Evolutionary conservation across 2,329 filamentous ascomycete genomes (phyloP).

Genomic region (Hypoxylon sp.): DNA sequence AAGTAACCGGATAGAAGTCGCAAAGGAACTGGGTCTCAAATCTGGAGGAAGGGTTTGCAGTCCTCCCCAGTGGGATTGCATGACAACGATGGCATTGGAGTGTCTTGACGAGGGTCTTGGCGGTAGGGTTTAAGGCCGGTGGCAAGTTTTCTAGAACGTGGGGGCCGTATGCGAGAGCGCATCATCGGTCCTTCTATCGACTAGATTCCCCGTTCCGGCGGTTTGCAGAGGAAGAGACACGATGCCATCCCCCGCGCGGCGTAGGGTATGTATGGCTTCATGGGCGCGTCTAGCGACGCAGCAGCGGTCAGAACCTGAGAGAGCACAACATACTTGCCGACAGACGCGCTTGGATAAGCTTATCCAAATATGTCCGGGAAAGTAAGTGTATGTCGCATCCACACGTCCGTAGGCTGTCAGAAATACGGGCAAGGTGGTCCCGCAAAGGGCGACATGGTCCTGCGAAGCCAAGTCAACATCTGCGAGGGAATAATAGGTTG

Average conservation of each 20-base stretch:
- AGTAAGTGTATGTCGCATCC: conserved; percentile 28
- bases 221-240: conserved; percentile 6
- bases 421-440: conserved; percentile 24
- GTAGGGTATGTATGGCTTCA: conserved; percentile 27
- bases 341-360: conserved; percentile 28
- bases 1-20: not conserved
- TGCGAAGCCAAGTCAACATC: conserved; percentile 25
- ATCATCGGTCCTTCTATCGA: conserved; percentile 19
- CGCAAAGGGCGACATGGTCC: conserved; percentile 22
- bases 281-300: conserved; percentile 16
- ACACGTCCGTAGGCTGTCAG: conserved; percentile 26
- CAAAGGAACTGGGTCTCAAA: conserved; percentile 1
- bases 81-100: conserved; percentile 6
- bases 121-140: conserved; percentile 2
- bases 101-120: conserved; percentile 14
- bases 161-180: conserved; percentile 9
- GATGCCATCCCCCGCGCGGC: conserved; percentile 15
- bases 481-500: conserved; percentile 23
- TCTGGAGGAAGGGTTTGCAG: not conserved
- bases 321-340: conserved; percentile 32
- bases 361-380: conserved; percentile 19
- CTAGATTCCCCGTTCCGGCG: conserved; percentile 6
- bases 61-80: conserved; percentile 1
- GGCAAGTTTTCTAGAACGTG: conserved; percentile 13
- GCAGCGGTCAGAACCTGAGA: conserved; percentile 20